Evolutionary conservation across 163 green algal genomes (phyloP).

Genomic region (Scenedesmus sp.): DNA sequence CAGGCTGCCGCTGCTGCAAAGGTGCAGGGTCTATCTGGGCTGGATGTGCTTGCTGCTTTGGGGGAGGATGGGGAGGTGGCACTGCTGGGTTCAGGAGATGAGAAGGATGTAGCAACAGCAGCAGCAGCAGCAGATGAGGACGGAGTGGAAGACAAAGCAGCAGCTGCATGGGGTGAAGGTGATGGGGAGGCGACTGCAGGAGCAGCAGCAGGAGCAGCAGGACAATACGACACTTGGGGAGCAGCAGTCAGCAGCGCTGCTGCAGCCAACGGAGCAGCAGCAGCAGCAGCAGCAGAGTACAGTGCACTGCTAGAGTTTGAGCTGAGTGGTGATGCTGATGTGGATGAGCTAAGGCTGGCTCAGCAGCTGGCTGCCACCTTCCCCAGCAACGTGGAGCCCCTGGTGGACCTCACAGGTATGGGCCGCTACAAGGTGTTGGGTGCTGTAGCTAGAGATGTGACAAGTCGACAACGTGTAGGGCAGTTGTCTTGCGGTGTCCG

Average conservation of each 20-base stretch:
- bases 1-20: neutral
- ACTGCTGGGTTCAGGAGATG: neutral
- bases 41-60: slow-evolving; percentile 3
- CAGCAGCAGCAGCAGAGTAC: neutral
- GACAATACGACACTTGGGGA: neutral
- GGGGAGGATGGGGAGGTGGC: neutral
- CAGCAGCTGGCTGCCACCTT: slow-evolving; percentile 34
- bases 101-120: neutral
- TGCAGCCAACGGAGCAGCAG: neutral
- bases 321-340: slow-evolving; percentile 23
- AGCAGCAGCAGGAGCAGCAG: neutral
- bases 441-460: neutral
- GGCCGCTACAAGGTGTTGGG: neutral
- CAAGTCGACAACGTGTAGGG: neutral
- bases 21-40: neutral
- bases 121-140: neutral
- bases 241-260: neutral
- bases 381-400: slow-evolving; percentile 41
- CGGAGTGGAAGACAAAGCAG: neutral
- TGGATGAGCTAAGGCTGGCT: slow-evolving; percentile 30
- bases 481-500: neutral
- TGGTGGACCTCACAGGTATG: slow-evolving; percentile 58
- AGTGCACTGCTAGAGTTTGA: neutral
- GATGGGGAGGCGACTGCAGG: neutral
- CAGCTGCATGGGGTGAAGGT: neutral